Percentiles rank a stretch among this genome's conserved stretches.
Evolutionary conservation across 2,329 filamentous ascomycete genomes (phyloP).

Genomic region (Botrytis squamosa): DNA sequence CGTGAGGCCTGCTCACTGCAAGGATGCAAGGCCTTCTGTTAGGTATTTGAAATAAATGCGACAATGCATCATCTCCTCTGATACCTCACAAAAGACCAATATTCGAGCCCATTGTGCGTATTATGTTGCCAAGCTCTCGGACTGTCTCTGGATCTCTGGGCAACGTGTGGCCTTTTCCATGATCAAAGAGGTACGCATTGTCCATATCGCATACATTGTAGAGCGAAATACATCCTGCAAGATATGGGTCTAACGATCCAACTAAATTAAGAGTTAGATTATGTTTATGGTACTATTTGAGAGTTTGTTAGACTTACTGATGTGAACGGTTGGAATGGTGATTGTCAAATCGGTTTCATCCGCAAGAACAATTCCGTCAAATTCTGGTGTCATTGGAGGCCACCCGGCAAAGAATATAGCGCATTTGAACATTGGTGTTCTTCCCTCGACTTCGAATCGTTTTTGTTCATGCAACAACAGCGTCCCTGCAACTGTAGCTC

Average conservation of each 20-base stretch:
- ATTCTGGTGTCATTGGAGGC: conserved; percentile 51
- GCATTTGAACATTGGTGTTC: conserved; percentile 42
- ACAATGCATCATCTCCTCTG: neutral
- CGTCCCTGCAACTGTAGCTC: conserved; percentile 55
- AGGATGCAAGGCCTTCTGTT: neutral
- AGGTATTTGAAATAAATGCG: neutral
- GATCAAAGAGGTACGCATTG: conserved; percentile 60
- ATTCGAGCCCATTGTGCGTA: conserved; percentile 31
- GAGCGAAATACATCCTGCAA: conserved; percentile 60
- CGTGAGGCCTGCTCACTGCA: conserved; percentile 7
- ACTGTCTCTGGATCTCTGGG: conserved; percentile 49
- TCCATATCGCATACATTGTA: conserved; percentile 65
- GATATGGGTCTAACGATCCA: conserved; percentile 59
- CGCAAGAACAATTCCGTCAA: conserved; percentile 48
- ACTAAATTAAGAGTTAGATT: conserved; percentile 40
- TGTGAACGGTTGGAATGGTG: conserved; percentile 53
- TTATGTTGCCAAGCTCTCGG: conserved; percentile 36
- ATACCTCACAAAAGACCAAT: conserved; percentile 19
- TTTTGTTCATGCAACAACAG: conserved; percentile 52
- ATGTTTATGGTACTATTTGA: neutral
- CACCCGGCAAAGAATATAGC: conserved; percentile 53
- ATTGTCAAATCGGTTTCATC: conserved; percentile 53
- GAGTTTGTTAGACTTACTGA: conserved; percentile 18
- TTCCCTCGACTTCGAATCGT: conserved; percentile 39
- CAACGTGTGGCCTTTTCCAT: conserved; percentile 63